Evolutionary conservation across 2,329 filamentous ascomycete genomes (phyloP).

Genomic region (Penicillium expansum): DNA sequence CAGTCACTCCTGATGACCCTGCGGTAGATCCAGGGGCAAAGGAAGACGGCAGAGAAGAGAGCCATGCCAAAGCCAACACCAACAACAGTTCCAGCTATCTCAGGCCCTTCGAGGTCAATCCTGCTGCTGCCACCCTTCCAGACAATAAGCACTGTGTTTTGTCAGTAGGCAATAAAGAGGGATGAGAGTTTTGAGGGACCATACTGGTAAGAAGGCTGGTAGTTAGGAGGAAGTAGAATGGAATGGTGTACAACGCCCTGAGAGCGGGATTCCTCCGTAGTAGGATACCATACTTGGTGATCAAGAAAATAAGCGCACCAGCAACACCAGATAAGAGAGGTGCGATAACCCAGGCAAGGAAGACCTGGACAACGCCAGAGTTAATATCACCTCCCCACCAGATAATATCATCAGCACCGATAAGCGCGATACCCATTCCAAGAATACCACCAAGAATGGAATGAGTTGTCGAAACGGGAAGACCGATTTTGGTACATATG

Average conservation of each 20-base stretch:
- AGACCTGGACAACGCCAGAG: background rate
- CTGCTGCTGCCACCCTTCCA: background rate
- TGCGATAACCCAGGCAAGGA: background rate
- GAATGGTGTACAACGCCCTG: background rate
- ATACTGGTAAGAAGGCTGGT: background rate
- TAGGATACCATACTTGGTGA: background rate
- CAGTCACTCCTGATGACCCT: background rate
- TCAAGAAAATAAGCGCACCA: background rate
- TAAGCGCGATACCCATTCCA: background rate
- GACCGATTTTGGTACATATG: background rate
- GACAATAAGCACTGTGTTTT: background rate
- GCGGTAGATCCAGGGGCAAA: background rate
- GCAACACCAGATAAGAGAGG: background rate
- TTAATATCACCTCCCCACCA: slow-evolving; percentile 1
- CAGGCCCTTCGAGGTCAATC: background rate
- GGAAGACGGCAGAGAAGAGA: background rate
- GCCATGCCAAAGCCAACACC: background rate
- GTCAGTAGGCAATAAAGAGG: background rate
- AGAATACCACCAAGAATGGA: background rate
- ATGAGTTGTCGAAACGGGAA: background rate
- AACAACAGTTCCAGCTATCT: background rate
- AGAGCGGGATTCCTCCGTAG: background rate
- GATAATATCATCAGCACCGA: background rate
- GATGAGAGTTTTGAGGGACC: background rate
- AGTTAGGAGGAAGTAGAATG: background rate